Evolutionary conservation across 176 grass and related monocot genomes (phyloP).

Genomic region (Areca catechu): DNA sequence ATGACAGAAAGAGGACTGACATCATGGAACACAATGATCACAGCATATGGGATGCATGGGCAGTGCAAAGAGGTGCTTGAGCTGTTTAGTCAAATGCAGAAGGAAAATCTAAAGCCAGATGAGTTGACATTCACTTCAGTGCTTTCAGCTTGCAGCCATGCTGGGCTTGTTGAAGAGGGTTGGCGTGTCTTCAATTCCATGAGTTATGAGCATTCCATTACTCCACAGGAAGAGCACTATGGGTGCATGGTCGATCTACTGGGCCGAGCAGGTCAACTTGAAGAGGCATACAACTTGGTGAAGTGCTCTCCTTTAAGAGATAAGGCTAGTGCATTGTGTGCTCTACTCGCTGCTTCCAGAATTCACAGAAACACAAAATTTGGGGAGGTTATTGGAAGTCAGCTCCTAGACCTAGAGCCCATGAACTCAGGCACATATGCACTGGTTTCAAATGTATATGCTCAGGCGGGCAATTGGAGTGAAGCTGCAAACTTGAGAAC

Average conservation of each 20-base stretch:
- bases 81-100: slow-evolving; percentile 44
- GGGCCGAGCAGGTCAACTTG: slow-evolving; percentile 42
- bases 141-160: slow-evolving; percentile 57
- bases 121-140: slow-evolving; percentile 51
- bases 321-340: slow-evolving; percentile 25
- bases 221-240: slow-evolving; percentile 51
- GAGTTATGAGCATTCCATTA: slow-evolving; percentile 32
- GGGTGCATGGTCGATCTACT: slow-evolving; percentile 57
- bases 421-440: slow-evolving; percentile 46
- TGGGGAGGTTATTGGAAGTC: slow-evolving; percentile 33
- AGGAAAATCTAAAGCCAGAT: slow-evolving; percentile 43
- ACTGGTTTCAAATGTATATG: slow-evolving; percentile 50
- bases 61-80: slow-evolving; percentile 36
- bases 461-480: slow-evolving; percentile 43
- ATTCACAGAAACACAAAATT: slow-evolving; percentile 41
- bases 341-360: slow-evolving; percentile 60
- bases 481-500: slow-evolving; percentile 37
- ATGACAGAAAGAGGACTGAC: slow-evolving; percentile 29
- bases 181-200: slow-evolving; percentile 44
- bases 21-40: slow-evolving; percentile 53
- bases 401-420: slow-evolving; percentile 32
- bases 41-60: slow-evolving; percentile 62
- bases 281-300: slow-evolving; percentile 42
- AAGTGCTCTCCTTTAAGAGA: slow-evolving; percentile 32
- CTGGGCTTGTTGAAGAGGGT: slow-evolving; percentile 47